Conservation (phyloP, 108 stramenopile species). For the Skeletonema grethae region DNA sequence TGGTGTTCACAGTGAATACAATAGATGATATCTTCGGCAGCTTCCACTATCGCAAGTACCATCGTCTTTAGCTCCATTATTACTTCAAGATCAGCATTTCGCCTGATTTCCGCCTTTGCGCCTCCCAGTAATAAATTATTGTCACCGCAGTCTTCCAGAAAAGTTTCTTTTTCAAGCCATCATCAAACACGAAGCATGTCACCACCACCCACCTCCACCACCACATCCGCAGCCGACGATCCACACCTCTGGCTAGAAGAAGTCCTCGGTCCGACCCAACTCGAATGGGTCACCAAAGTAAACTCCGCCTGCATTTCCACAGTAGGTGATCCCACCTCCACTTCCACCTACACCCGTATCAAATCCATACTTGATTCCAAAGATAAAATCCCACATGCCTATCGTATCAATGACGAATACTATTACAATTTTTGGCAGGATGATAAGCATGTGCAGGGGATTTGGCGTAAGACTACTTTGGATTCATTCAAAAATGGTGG, state of each 20-base stretch:
- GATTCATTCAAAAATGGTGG: slow-evolving; percentile 35
- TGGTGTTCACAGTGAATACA: too few relatives aligned
- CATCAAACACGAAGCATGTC: too few relatives aligned
- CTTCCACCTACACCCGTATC: slow-evolving; percentile 31
- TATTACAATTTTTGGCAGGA: slow-evolving; percentile 73
- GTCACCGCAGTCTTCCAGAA: too few relatives aligned
- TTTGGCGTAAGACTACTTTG: slow-evolving; percentile 70
- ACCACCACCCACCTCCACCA: background rate
- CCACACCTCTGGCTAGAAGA: slow-evolving; percentile 77
- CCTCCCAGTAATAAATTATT: too few relatives aligned
- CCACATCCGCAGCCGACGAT: slow-evolving; percentile 34
- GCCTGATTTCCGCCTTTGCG: too few relatives aligned
- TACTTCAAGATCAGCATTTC: too few relatives aligned
- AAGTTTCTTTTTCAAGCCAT: too few relatives aligned
- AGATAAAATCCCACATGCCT: slow-evolving; percentile 33
- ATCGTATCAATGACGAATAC: slow-evolving; percentile 27
- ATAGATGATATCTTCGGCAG: too few relatives aligned
- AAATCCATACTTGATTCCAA: slow-evolving; percentile 57
- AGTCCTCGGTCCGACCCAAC: slow-evolving; percentile 55
- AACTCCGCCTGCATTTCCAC: slow-evolving; percentile 59
- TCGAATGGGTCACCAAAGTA: slow-evolving; percentile 57
- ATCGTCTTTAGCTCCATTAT: too few relatives aligned
- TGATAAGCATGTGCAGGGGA: slow-evolving; percentile 60
- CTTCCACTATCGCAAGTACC: too few relatives aligned
- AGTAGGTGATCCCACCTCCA: slow-evolving; percentile 55